phyloP scores from a whole-genome alignment of 495 filamentous ascomycete species.

The Zalerion maritima region DNA sequence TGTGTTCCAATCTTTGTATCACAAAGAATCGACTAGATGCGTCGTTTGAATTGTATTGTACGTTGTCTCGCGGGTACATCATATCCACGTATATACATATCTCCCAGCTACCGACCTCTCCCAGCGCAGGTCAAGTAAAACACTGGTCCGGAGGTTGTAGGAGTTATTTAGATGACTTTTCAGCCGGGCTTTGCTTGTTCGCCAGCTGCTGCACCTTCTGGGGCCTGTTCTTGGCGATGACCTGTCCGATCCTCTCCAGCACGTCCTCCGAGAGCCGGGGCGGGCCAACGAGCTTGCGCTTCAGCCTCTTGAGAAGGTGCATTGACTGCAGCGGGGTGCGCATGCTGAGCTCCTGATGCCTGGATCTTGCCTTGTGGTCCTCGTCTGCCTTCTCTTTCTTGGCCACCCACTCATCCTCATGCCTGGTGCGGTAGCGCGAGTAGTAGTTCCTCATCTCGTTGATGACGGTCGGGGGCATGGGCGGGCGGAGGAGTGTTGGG shows the following conservation, averaged over 20 bases:
- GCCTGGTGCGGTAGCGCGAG: conserved; percentile 66
- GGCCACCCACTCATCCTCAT: conserved; percentile 53
- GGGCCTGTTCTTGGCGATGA: conserved; percentile 48
- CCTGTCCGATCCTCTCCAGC: conserved; percentile 48
- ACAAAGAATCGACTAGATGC: too few relatives aligned
- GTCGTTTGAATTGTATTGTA: too few relatives aligned
- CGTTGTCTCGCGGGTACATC: too few relatives aligned
- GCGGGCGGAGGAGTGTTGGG: conserved; percentile 56
- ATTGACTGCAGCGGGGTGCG: conserved; percentile 38
- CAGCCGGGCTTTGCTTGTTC: too few relatives aligned
- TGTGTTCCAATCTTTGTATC: too few relatives aligned
- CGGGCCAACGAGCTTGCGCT: conserved; percentile 29
- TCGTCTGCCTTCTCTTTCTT: conserved; percentile 47
- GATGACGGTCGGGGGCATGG: conserved; percentile 66
- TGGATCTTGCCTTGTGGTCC: conserved; percentile 40
- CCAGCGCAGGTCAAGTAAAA: too few relatives aligned
- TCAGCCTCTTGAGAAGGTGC: conserved; percentile 26
- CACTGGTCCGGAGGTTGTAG: too few relatives aligned
- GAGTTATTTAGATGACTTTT: too few relatives aligned
- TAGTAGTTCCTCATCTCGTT: conserved; percentile 83
- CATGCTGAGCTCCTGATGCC: conserved; percentile 37
- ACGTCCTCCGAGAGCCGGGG: conserved; percentile 42
- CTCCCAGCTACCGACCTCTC: too few relatives aligned
- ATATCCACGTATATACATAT: too few relatives aligned
- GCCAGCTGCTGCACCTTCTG: too few relatives aligned